These are phyloP conservation scores for Schizochytrium sp. DNA, from an alignment of 108 stramenopile genomes.

Conservation along the genomic window DNA sequence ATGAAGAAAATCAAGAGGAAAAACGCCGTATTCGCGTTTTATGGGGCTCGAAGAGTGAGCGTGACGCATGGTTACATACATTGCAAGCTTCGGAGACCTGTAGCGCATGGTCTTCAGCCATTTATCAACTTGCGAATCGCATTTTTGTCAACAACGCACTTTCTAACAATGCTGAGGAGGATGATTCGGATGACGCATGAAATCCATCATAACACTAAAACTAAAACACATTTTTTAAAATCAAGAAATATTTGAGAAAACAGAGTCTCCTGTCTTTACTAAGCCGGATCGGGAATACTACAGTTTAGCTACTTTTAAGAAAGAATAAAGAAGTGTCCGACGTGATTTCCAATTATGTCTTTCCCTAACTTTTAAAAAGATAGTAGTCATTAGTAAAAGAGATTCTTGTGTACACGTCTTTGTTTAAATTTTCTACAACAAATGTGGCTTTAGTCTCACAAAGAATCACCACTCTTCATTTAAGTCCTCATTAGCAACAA, in stretches of 20 bases:
- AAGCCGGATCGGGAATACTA: too few species aligned
- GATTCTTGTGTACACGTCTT: too few species aligned
- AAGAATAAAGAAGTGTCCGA: too few species aligned
- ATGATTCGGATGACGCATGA: neutral
- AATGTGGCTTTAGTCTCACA: too few species aligned
- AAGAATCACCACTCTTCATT: too few species aligned
- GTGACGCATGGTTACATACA: slow-evolving; percentile 36
- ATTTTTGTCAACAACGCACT: slow-evolving; percentile 38
- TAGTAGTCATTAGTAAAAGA: too few species aligned
- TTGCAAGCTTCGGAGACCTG: slow-evolving; percentile 12
- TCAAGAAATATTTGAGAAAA: neutral
- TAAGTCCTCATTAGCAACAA: too few species aligned
- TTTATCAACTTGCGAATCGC: slow-evolving; percentile 55
- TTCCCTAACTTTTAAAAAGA: too few species aligned
- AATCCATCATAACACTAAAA: neutral
- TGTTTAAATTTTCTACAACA: too few species aligned
- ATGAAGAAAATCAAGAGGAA: slow-evolving; percentile 15
- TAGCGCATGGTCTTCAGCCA: slow-evolving; percentile 44
- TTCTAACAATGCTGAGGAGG: neutral
- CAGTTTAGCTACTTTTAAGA: too few species aligned
- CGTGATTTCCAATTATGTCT: too few species aligned
- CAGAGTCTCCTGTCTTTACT: neutral
- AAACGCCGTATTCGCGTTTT: neutral
- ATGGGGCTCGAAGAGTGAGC: slow-evolving; percentile 52
- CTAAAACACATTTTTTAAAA: too few species aligned